Conservation (phyloP, 306 rosid species). For the Begonia masoniana region DNA sequence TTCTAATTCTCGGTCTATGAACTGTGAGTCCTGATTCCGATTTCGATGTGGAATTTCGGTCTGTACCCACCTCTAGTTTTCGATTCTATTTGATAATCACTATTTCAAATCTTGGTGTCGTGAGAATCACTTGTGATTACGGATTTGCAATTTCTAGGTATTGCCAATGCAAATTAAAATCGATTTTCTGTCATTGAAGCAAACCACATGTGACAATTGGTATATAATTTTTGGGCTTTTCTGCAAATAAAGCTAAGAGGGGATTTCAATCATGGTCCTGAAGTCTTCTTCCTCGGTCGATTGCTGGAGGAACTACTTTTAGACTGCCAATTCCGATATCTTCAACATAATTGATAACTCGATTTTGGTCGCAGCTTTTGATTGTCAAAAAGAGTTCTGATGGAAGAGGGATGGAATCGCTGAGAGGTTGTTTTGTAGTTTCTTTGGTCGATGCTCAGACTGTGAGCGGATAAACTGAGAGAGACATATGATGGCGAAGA, state of each 20-base stretch:
- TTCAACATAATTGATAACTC: slow-evolving; percentile 75
- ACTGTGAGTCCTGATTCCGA: no score
- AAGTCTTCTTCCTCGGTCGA: slow-evolving; percentile 51
- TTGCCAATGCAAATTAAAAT: background rate
- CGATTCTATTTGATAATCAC: no score
- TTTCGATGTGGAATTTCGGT: no score
- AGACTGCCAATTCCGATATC: slow-evolving; percentile 50
- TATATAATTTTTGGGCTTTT: slow-evolving; percentile 25
- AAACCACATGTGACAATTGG: background rate
- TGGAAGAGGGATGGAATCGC: slow-evolving; percentile 67
- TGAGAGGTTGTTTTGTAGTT: slow-evolving; percentile 45
- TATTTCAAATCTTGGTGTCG: no score
- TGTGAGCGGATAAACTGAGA: slow-evolving; percentile 45
- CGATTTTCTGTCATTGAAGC: background rate
- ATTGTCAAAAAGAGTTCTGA: slow-evolving; percentile 69
- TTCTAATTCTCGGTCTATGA: no score
- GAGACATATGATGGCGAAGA: slow-evolving; percentile 22
- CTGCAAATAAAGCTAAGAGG: background rate
- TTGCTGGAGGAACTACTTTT: slow-evolving; percentile 72
- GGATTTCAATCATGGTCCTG: slow-evolving; percentile 23
- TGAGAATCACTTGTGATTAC: background rate
- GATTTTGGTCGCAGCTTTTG: slow-evolving; percentile 72
- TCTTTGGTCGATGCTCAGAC: slow-evolving; percentile 44
- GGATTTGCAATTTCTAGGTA: background rate
- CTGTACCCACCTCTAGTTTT: no score